Evolutionary conservation across 352 stramenopile genomes (phyloP).

Genomic region (Phytophthora ramorum): DNA sequence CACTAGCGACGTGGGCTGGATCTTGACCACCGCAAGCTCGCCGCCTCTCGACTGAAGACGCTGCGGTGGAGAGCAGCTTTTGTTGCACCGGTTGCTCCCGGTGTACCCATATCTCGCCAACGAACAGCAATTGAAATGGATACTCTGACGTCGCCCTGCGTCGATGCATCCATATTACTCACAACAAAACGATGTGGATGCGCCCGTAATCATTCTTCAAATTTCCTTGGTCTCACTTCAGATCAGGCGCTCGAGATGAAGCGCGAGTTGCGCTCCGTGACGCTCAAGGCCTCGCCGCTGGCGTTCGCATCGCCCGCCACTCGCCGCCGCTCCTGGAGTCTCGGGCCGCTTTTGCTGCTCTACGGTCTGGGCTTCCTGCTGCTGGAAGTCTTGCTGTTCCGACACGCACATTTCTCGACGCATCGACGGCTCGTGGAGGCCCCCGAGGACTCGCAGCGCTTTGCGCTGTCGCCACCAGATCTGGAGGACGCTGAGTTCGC

Average conservation of each 20-base stretch:
- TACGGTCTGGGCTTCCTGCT: conserved; percentile 24
- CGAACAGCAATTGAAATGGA: no score
- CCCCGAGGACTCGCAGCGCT: conserved; percentile 23
- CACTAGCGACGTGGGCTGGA: neutral
- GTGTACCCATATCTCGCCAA: no score
- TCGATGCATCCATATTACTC: conserved; percentile 20
- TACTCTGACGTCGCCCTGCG: neutral
- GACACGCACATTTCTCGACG: conserved; percentile 7
- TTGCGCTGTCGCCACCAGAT: conserved; percentile 22
- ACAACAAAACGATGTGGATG: conserved; percentile 45
- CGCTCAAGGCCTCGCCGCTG: conserved; percentile 28
- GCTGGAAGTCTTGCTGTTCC: conserved; percentile 25
- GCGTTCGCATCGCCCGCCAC: neutral
- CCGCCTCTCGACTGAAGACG: no score
- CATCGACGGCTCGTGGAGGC: conserved; percentile 20
- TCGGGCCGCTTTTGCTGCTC: conserved; percentile 28
- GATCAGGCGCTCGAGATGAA: conserved; percentile 8
- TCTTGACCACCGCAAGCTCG: no score
- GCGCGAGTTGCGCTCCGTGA: conserved; percentile 31
- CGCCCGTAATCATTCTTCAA: conserved; percentile 13
- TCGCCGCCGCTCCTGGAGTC: conserved; percentile 9
- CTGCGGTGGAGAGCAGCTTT: no score
- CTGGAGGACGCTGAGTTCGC: conserved; percentile 24
- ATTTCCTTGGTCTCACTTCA: conserved; percentile 4
- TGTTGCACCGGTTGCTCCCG: no score